A percentile compares a stretch with the other conserved stretches of the same genome.
phyloP scores from a whole-genome alignment of 495 filamentous ascomycete genomes.

The Neurospora sp. region DNA sequence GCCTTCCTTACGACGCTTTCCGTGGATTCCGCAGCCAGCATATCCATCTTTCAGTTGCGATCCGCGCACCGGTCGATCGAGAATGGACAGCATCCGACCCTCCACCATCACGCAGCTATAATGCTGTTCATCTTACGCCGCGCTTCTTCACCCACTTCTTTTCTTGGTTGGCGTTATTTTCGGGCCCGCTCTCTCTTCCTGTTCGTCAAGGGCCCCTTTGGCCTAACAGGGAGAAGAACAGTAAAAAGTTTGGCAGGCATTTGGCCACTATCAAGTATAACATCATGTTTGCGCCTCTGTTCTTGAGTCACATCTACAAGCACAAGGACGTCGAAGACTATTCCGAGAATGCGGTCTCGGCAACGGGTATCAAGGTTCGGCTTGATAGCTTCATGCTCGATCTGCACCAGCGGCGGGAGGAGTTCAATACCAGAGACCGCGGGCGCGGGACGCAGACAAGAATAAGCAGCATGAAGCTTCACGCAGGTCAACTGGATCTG shows the following conservation, averaged over 20 bases:
- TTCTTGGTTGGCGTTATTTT: constrained; percentile 95
- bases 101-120: constrained; percentile 77
- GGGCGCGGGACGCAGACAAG: constrained; percentile 60
- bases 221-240: constrained; percentile 87
- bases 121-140: constrained; percentile 84
- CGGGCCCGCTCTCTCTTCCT: constrained; percentile 87
- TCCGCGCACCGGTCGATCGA: constrained; percentile 70
- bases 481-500: constrained; percentile 84
- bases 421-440: constrained; percentile 69
- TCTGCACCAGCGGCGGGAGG: constrained; percentile 87
- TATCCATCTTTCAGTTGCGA: constrained; percentile 86
- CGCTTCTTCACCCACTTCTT: constrained; percentile 98
- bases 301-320: constrained; percentile 94
- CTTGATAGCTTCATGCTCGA: constrained; percentile 95
- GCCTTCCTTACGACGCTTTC: constrained; percentile 76
- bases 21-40: constrained; percentile 88
- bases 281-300: constrained; percentile 80
- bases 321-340: constrained; percentile 92
- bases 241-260: constrained; percentile 96
- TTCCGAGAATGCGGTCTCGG: constrained; percentile 68
- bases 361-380: constrained; percentile 87
- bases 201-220: constrained; percentile 85
- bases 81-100: constrained; percentile 68
- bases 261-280: constrained; percentile 97
- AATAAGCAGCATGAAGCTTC: constrained; percentile 90